Conservation (phyloP, 2,329 filamentous ascomycete species). For the Biscogniauxia marginata region DNA sequence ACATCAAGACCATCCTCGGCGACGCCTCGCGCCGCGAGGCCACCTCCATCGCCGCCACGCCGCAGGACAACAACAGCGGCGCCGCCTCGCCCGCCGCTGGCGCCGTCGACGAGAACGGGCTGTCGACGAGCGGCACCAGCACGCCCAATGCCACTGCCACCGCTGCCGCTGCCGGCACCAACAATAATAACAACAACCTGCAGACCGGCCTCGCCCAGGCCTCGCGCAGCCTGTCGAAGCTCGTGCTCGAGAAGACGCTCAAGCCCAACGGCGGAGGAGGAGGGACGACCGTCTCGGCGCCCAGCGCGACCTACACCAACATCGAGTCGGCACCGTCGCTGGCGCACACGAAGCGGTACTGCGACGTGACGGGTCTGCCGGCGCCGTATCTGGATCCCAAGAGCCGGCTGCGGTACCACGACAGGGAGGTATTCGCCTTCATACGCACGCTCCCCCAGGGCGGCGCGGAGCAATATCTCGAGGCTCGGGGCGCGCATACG, state of each 20-base stretch:
- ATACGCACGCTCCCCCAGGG: slow-evolving; percentile 80
- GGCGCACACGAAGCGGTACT: slow-evolving; percentile 83
- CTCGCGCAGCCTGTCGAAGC: slow-evolving; percentile 78
- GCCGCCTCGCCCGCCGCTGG: slow-evolving; percentile 65
- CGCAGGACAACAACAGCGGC: slow-evolving; percentile 74
- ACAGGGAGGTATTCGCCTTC: slow-evolving; percentile 85
- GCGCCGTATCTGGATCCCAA: slow-evolving; percentile 94
- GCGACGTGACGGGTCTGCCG: slow-evolving; percentile 91
- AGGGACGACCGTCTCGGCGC: slow-evolving; percentile 50
- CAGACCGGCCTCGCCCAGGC: slow-evolving; percentile 82
- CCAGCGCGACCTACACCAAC: slow-evolving; percentile 87
- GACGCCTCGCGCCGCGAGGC: slow-evolving; percentile 87
- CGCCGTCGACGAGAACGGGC: slow-evolving; percentile 44
- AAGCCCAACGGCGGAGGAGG: slow-evolving; percentile 38
- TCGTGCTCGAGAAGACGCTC: slow-evolving; percentile 83
- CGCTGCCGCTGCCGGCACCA: slow-evolving; percentile 31
- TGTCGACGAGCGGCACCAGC: slow-evolving; percentile 57
- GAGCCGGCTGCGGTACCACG: slow-evolving; percentile 87
- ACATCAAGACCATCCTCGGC: slow-evolving; percentile 92
- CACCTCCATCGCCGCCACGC: slow-evolving; percentile 71
- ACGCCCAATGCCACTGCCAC: slow-evolving; percentile 46
- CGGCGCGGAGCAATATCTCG: slow-evolving; percentile 82
- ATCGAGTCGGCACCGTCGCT: slow-evolving; percentile 92
- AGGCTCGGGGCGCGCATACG: slow-evolving; percentile 87
- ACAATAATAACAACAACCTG: slow-evolving; percentile 31